A percentile compares a stretch with the other conserved stretches of the same genome.
phyloP scores from a whole-genome alignment of 805 yeast species.

The Candida ficus region DNA sequence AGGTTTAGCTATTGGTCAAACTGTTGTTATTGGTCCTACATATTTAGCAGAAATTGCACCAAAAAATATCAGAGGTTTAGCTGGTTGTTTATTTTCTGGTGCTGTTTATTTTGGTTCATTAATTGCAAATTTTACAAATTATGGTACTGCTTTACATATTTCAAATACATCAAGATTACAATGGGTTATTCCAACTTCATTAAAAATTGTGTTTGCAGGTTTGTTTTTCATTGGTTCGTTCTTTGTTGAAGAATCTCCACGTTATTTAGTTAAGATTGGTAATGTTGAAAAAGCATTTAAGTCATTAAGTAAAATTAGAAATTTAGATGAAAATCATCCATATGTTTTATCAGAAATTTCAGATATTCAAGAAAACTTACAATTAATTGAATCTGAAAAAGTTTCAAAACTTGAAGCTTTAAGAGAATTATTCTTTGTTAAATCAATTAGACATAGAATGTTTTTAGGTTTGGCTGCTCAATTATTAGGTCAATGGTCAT shows the following conservation, averaged over 20 bases:
- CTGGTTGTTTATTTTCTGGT: constrained; percentile 50
- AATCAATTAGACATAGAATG: constrained; percentile 42
- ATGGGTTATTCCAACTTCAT: constrained; percentile 49
- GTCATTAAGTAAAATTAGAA: constrained; percentile 39
- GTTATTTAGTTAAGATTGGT: constrained; percentile 38
- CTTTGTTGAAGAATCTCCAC: constrained; percentile 45
- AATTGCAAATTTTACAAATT: constrained; percentile 44
- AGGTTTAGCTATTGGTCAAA: constrained; percentile 53
- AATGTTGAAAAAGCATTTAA: constrained; percentile 36
- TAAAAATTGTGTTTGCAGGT: constrained; percentile 45
- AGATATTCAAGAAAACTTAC: constrained; percentile 39
- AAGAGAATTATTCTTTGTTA: constrained; percentile 33
- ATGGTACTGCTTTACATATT: constrained; percentile 46
- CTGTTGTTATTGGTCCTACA: constrained; percentile 51
- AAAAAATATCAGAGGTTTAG: constrained; percentile 44
- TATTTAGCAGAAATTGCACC: constrained; percentile 53
- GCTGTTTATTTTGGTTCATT: constrained; percentile 52
- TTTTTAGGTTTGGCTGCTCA: constrained; percentile 38
- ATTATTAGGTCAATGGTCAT: constrained; percentile 54
- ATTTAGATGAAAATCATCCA: constrained; percentile 41
- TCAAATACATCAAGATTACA: constrained; percentile 32
- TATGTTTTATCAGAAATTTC: constrained; percentile 44
- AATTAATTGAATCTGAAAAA: constrained; percentile 29
- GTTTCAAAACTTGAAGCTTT: constrained; percentile 21
- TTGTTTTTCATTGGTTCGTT: constrained; percentile 37